Evolutionary conservation across 768 basidiomycete species (phyloP).

Genomic region (Amylocystis lapponica): DNA sequence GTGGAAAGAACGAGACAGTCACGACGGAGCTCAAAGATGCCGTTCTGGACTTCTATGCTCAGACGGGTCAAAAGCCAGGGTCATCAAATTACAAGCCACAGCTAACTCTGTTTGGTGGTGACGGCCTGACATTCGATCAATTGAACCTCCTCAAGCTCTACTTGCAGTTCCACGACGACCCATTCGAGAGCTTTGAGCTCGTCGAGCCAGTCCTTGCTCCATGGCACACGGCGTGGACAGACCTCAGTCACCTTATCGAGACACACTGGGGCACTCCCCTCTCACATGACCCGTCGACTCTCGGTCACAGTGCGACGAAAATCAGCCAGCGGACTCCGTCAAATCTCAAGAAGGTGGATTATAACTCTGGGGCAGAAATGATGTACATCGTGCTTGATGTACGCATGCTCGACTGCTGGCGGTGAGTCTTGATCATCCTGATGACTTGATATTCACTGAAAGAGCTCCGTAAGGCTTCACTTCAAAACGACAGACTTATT

Average conservation of each 20-base stretch:
- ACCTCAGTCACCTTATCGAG: conserved; percentile 10
- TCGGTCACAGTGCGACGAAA: too few relatives aligned
- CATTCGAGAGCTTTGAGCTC: conserved; percentile 1
- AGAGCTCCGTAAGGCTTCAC: too few relatives aligned
- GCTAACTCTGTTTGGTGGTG: conserved; percentile 26
- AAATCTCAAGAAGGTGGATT: too few relatives aligned
- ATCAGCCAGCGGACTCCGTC: too few relatives aligned
- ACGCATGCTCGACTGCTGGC: too few relatives aligned
- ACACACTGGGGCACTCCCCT: conserved; percentile 24
- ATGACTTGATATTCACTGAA: too few relatives aligned
- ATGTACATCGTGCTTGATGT: too few relatives aligned
- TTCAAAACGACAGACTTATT: too few relatives aligned
- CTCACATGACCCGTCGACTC: conserved; percentile 22
- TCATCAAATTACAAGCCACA: conserved; percentile 15
- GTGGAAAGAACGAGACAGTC: conserved; percentile 23
- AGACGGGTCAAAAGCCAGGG: conserved; percentile 24
- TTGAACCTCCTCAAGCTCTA: conserved; percentile 10
- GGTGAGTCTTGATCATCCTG: too few relatives aligned
- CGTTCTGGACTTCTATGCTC: conserved; percentile 28
- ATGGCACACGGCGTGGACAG: conserved; percentile 9
- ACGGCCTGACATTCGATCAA: conserved; percentile 33
- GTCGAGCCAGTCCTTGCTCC: conserved; percentile 9
- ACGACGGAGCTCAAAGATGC: conserved; percentile 27
- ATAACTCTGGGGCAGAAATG: too few relatives aligned
- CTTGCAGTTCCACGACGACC: conserved; percentile 2